Percentiles rank a stretch among this genome's conserved stretches.
phyloP scores from a whole-genome alignment of 331 rosid genomes.

The Pyrus hybrid region DNA sequence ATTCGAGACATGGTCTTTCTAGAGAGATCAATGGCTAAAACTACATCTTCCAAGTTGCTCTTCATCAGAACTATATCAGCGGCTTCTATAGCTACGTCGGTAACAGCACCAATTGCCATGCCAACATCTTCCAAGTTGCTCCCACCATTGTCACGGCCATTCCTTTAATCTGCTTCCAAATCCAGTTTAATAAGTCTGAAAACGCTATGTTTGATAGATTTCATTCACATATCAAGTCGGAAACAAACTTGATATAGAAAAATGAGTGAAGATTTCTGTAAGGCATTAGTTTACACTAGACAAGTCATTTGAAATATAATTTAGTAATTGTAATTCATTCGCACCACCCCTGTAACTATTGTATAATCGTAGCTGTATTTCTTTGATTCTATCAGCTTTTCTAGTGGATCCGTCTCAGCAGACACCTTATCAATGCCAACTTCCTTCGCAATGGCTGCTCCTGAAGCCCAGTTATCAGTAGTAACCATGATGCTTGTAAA shows the following conservation, averaged over 20 bases:
- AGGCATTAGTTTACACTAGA: neutral
- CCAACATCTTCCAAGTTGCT: too few relatives aligned
- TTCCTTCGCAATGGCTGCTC: conserved; percentile 69
- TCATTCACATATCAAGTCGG: too few relatives aligned
- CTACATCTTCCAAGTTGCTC: conserved; percentile 87
- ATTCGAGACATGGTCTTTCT: conserved; percentile 78
- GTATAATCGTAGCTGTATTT: conserved; percentile 53
- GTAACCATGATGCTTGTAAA: conserved; percentile 81
- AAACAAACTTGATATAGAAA: neutral
- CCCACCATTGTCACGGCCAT: conserved; percentile 83
- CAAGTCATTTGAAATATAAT: neutral
- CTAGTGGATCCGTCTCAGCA: conserved; percentile 85
- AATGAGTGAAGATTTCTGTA: neutral
- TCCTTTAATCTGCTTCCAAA: conserved; percentile 65
- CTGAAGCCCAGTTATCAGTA: conserved; percentile 88
- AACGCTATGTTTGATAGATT: neutral
- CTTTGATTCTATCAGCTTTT: conserved; percentile 79
- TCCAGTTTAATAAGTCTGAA: conserved; percentile 10
- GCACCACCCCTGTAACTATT: neutral
- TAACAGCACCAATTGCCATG: conserved; percentile 96
- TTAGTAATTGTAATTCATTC: neutral
- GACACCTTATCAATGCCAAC: conserved; percentile 69
- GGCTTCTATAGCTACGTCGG: conserved; percentile 83
- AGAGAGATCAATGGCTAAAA: conserved; percentile 81
- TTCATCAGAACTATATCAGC: conserved; percentile 89